Evolutionary conservation across 306 rosid genomes (phyloP).

Genomic region (Dryas octopetala): DNA sequence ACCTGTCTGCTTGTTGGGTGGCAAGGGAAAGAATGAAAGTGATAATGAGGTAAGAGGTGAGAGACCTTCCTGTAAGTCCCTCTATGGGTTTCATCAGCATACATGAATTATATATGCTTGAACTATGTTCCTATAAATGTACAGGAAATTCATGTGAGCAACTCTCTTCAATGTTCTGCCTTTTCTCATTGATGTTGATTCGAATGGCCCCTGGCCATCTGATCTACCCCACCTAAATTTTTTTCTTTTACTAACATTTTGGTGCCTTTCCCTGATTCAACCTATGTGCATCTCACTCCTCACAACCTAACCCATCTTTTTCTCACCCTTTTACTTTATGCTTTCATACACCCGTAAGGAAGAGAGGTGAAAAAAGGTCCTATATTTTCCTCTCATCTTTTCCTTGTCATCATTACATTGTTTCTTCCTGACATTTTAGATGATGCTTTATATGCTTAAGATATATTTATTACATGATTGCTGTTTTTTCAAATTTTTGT

Average conservation of each 20-base stretch:
- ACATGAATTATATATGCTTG: background rate
- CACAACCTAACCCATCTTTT: too few relatives aligned
- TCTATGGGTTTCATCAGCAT: background rate
- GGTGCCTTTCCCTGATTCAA: background rate
- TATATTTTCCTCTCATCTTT: background rate
- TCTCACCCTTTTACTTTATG: too few relatives aligned
- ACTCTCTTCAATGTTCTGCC: background rate
- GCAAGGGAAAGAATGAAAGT: constrained; percentile 17
- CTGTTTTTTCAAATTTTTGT: background rate
- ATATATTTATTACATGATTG: background rate
- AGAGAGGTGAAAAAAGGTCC: background rate
- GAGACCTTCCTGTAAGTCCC: too few relatives aligned
- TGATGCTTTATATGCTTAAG: background rate
- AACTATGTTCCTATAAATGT: background rate
- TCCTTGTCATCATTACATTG: background rate
- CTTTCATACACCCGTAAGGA: too few relatives aligned
- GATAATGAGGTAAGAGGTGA: too few relatives aligned
- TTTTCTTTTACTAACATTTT: background rate
- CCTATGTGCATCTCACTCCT: background rate
- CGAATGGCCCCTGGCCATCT: background rate
- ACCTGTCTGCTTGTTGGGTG: constrained; percentile 14
- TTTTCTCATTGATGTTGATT: background rate
- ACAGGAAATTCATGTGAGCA: background rate
- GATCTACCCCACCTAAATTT: background rate
- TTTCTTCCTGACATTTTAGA: background rate